Base-by-base conservation (phyloP, 495 filamentous ascomycete species). In the Recurvomyces mirabilis region DNA sequence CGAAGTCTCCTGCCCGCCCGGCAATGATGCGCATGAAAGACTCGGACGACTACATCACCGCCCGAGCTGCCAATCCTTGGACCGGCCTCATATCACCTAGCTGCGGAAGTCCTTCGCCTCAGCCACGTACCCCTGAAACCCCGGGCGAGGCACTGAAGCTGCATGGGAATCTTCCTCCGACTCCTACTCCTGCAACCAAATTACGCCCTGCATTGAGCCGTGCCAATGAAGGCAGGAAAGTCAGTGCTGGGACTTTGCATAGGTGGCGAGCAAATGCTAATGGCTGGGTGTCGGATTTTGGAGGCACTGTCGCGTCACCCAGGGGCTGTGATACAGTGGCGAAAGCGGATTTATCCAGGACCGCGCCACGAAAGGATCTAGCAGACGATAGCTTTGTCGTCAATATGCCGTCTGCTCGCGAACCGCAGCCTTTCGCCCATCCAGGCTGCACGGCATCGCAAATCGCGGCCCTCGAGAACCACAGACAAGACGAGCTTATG, bases 21-120 rank as follows among this genome's bases (percentile, higher is more conserved):
- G 6, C 38, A 32, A 31, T 34, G 1, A 49, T 48, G 44, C 49
- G 53, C 18, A 56, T 53, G 45, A 47, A 44, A 38, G 53, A 56
- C 41, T 55, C 43, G 14, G 53, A 53, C 20, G 53, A 56, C 51
- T 56, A 56, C 22, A 28, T 56, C 36, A 56, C 53, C 6, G 53
- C 53, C 12, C 53, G 53, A 18, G 44, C 41, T 12, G 45, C 53
- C 13, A 56, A 56, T 23, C 53, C 53, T n/a, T 19, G 45, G 7
- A 56, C 53, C 9, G 53, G 53, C 18, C 10, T 54, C 2, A 47
- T 56, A 23, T 49, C 49, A 10, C 53, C 53, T 10, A 54, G 51
- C 24, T 20, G 46, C 14, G 33, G 35, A 20, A 41, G 23, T 13
- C 26, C 38, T 10, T 36, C 40, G 5, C 25, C 39, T 5, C 19